Percentiles rank a stretch among this genome's conserved stretches.
Evolutionary conservation across 495 filamentous ascomycete genomes (phyloP).

Genomic region (Aspergillus wentii): DNA sequence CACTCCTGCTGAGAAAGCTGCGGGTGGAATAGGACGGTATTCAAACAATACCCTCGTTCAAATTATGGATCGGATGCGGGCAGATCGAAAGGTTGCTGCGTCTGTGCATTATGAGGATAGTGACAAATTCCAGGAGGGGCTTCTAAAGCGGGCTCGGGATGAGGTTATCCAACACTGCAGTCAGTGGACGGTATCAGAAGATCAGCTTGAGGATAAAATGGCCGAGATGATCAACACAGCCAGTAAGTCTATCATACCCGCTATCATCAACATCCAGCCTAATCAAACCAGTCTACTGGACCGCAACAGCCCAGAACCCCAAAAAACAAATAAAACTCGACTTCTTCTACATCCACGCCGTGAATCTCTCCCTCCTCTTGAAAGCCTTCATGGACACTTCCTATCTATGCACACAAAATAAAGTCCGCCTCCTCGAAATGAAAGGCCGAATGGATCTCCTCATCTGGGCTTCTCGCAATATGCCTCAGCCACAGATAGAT

Average conservation of each 20-base stretch:
- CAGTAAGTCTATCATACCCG: conserved; percentile 16
- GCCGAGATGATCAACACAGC: conserved; percentile 34
- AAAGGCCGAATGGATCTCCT: conserved; percentile 66
- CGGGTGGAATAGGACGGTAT: neutral
- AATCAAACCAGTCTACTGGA: too few species aligned
- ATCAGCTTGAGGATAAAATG: conserved; percentile 11
- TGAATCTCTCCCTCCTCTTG: too few species aligned
- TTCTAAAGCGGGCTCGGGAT: conserved; percentile 4
- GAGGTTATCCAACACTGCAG: too few species aligned
- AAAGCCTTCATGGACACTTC: too few species aligned
- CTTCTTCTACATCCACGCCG: conserved; percentile 34
- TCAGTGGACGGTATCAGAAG: too few species aligned
- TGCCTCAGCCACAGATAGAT: conserved; percentile 48
- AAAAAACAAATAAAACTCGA: conserved; percentile 24
- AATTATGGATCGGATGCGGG: too few species aligned
- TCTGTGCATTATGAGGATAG: too few species aligned
- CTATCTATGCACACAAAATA: conserved; percentile 32
- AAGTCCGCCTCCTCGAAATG: conserved; percentile 67
- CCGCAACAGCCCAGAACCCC: conserved; percentile 18
- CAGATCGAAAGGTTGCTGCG: too few species aligned
- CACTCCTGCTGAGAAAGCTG: conserved; percentile 9
- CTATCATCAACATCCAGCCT: too few species aligned
- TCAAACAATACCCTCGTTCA: conserved; percentile 8
- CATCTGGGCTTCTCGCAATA: conserved; percentile 58
- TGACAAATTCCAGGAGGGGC: conserved; percentile 15